Percentiles rank a stretch among this genome's conserved stretches.
Conservation (phyloP, 2,329 filamentous ascomycete genomes). For the Ceratocystis huliohia region DNA sequence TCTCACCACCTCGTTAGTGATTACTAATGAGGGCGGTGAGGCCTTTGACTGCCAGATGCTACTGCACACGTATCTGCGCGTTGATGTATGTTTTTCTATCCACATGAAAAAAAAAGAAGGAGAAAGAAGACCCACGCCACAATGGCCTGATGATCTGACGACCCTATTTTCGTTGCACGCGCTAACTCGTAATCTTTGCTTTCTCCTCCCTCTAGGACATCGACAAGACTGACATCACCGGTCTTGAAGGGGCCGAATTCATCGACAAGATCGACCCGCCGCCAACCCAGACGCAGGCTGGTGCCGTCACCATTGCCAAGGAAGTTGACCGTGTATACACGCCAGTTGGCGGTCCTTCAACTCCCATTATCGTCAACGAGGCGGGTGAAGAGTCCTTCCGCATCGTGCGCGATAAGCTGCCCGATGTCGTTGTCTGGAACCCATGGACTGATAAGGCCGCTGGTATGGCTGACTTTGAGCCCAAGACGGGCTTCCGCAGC, state of each 20-base stretch:
- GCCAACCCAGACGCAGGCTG: constrained; percentile 51
- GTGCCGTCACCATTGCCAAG: constrained; percentile 54
- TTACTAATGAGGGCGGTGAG: constrained; percentile 73
- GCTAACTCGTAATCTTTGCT: constrained; percentile 2
- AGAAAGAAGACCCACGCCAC: too few species aligned
- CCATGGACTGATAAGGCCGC: constrained; percentile 80
- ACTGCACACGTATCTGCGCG: constrained; percentile 77
- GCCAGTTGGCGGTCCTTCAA: constrained; percentile 47
- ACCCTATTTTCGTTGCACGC: background rate
- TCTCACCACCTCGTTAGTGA: constrained; percentile 68
- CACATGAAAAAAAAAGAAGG: too few species aligned
- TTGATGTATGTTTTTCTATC: constrained; percentile 49
- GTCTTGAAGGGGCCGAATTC: constrained; percentile 65
- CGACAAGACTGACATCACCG: constrained; percentile 54
- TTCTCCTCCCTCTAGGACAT: constrained; percentile 52
- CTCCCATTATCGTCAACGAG: constrained; percentile 48
- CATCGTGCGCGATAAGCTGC: constrained; percentile 70
- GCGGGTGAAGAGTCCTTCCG: constrained; percentile 53
- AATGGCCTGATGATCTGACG: too few species aligned
- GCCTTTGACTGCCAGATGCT: constrained; percentile 85
- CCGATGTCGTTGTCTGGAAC: constrained; percentile 92
- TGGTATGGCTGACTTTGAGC: constrained; percentile 73
- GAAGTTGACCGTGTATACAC: constrained; percentile 87
- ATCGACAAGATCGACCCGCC: constrained; percentile 67
- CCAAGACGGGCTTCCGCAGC: constrained; percentile 78